Conservation (phyloP, 768 basidiomycete genomes). For the Boletus edulis region DNA sequence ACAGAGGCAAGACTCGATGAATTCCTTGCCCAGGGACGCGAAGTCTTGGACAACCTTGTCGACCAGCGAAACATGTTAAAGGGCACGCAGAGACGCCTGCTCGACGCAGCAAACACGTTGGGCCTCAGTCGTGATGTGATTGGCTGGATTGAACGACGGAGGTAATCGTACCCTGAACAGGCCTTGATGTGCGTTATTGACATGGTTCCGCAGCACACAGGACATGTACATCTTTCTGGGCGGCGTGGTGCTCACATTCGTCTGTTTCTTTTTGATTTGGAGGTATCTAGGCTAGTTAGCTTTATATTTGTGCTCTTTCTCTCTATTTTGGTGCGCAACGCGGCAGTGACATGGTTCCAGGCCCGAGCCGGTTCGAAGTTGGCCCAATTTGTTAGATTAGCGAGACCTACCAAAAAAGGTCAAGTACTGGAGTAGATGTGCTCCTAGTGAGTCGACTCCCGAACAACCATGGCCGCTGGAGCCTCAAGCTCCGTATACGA, state of each 20-base stretch:
- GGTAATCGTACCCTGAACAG: conserved; percentile 42
- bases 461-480: conserved; percentile 14
- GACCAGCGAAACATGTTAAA: conserved; percentile 94
- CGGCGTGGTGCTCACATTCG: conserved; percentile 83
- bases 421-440: background rate
- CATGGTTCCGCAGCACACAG: conserved; percentile 62
- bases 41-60: conserved; percentile 86
- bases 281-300: conserved; percentile 66
- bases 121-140: conserved; percentile 94
- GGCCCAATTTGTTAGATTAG: background rate
- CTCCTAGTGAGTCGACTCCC: background rate
- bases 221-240: conserved; percentile 92
- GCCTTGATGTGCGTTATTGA: conserved; percentile 5
- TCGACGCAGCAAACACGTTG: conserved; percentile 91
- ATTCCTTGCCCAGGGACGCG: conserved; percentile 88
- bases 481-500: conserved; percentile 39
- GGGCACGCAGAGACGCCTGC: conserved; percentile 83
- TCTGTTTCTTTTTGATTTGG: conserved; percentile 94
- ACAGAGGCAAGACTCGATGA: conserved; percentile 83
- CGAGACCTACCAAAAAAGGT: conserved; percentile 15
- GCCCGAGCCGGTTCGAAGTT: no score
- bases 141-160: conserved; percentile 94
- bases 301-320: background rate
- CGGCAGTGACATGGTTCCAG: background rate
- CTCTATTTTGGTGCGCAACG: background rate